A percentile compares a stretch with the other conserved stretches of the same genome.
Evolutionary conservation across 805 yeast species (phyloP).

Genomic region (Metschnikowia sp.): DNA sequence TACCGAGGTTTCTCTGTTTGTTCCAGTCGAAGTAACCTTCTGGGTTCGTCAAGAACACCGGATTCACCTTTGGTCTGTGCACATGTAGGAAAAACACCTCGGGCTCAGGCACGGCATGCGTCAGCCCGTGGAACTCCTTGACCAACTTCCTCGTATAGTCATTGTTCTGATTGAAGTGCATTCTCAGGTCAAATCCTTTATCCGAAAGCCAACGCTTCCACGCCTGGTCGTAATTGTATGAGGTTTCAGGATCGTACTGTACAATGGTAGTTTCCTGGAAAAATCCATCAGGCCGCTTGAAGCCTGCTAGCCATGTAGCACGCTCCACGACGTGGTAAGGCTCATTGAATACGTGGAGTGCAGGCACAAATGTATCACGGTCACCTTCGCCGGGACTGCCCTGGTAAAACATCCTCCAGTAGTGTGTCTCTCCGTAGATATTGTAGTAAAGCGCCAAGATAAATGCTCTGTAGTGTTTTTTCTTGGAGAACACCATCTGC

Average conservation of each 20-base stretch:
- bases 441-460: conserved; percentile 34
- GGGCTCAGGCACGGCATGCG: conserved; percentile 5
- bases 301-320: conserved; percentile 24
- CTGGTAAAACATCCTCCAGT: conserved; percentile 31
- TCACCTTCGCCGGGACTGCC: conserved; percentile 35
- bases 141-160: conserved; percentile 11
- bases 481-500: conserved; percentile 33
- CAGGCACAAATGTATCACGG: conserved; percentile 36
- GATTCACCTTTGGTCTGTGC: conserved; percentile 21
- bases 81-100: conserved; percentile 22
- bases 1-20: conserved; percentile 20
- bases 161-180: conserved; percentile 18
- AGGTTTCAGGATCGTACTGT: conserved; percentile 21
- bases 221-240: conserved; percentile 10
- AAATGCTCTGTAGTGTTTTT: conserved; percentile 26
- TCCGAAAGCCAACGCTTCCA: conserved; percentile 16
- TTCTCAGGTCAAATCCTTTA: conserved; percentile 18
- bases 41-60: conserved; percentile 5
- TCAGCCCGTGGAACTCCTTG: conserved; percentile 11
- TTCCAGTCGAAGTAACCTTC: conserved; percentile 13
- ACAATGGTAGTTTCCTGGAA: conserved; percentile 25
- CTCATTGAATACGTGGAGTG: conserved; percentile 33
- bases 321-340: conserved; percentile 27
- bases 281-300: conserved; percentile 1
- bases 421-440: conserved; percentile 25